These are phyloP conservation scores for Puccinia sorghi DNA, from an alignment of 1,284 basidiomycete genomes.

Conservation along the genomic window DNA sequence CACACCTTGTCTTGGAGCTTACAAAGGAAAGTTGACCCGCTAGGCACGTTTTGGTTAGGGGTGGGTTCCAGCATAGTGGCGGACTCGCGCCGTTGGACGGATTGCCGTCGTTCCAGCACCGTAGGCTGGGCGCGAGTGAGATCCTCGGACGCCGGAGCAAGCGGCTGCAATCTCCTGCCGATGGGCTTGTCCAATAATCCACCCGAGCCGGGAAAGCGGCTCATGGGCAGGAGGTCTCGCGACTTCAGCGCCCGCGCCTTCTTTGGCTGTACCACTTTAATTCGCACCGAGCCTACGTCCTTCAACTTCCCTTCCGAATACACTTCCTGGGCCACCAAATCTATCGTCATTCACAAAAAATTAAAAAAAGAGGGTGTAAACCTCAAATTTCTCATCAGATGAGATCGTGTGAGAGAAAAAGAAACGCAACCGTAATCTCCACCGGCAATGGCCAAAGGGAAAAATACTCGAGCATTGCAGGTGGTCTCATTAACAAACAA, in stretches of 20 bases:
- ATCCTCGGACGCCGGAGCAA: background rate
- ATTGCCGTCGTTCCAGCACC: background rate
- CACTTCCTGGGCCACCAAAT: constrained; percentile 24
- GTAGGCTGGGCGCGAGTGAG: background rate
- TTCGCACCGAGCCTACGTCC: constrained; percentile 11
- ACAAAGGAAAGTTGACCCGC: constrained; percentile 5
- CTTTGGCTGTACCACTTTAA: constrained; percentile 12
- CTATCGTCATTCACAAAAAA: background rate
- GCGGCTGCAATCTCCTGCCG: background rate
- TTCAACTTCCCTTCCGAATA: background rate
- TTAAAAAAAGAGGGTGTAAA: constrained; percentile 1
- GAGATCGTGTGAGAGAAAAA: background rate
- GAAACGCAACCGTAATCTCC: constrained; percentile 29
- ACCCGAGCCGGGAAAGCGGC: background rate
- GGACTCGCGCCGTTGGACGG: background rate
- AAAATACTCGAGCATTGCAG: constrained; percentile 26
- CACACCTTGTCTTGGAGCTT: constrained; percentile 22
- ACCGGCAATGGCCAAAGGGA: constrained; percentile 16
- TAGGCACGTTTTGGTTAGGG: constrained; percentile 22
- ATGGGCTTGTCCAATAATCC: background rate
- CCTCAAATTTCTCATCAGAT: background rate
- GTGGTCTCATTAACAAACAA: background rate
- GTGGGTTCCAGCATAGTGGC: constrained; percentile 15
- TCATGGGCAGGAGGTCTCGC: background rate
- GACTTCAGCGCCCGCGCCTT: background rate